phyloP scores from a whole-genome alignment of 331 rosid species.

The Stylosanthes scabra region DNA sequence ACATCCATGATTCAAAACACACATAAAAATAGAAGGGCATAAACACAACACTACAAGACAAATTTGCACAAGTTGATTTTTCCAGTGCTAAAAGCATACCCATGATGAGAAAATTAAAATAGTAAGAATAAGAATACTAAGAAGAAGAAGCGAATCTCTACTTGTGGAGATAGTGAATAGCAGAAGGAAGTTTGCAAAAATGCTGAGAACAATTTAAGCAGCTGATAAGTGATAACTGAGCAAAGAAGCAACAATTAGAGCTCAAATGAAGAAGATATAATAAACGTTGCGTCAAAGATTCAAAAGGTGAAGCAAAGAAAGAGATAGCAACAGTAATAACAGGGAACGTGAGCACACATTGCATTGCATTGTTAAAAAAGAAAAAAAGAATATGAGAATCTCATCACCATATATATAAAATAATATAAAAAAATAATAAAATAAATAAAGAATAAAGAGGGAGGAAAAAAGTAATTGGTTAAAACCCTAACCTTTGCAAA shows the following conservation, averaged over 20 bases:
- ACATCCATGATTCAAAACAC: too few relatives aligned
- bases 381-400: not conserved
- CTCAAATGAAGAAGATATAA: slow-evolving; percentile 25
- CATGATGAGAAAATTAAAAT: slow-evolving; percentile 29
- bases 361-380: slow-evolving; percentile 41
- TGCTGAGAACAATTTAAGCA: slow-evolving; percentile 52
- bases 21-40: too few relatives aligned
- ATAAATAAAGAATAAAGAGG: not conserved
- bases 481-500: slow-evolving; percentile 60
- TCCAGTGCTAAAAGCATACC: not conserved
- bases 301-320: slow-evolving; percentile 24
- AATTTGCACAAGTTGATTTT: not conserved
- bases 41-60: not conserved
- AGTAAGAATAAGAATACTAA: not conserved
- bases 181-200: slow-evolving; percentile 43
- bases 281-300: slow-evolving; percentile 62
- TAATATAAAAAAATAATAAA: not conserved
- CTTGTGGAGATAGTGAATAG: slow-evolving; percentile 44
- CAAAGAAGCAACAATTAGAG: slow-evolving; percentile 32
- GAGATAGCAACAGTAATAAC: slow-evolving; percentile 21
- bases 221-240: slow-evolving; percentile 28
- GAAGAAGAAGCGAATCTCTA: not conserved
- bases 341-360: slow-evolving; percentile 43
- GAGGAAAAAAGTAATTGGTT: slow-evolving; percentile 5
- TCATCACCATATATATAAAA: not conserved